Base-by-base conservation (phyloP, 2,329 filamentous ascomycete genomes). In the Pyrenophora seminiperda region DNA sequence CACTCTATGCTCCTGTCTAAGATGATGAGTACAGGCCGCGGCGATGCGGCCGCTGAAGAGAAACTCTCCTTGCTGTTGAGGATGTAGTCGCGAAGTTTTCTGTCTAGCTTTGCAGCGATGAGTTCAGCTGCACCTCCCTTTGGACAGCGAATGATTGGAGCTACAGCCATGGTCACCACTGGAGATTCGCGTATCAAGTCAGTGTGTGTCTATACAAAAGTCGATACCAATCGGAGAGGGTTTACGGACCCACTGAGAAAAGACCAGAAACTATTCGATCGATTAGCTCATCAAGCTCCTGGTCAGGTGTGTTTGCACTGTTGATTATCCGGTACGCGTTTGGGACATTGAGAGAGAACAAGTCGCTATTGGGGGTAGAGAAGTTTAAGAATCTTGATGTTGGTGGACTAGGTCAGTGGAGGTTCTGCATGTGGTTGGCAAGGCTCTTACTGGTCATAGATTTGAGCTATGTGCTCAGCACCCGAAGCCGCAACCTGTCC, bases 51-150 rank as follows among this genome's bases (percentile, higher is more conserved):
- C 42, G 86, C 81, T 32, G 91, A 95, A 73, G 99, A 99, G 4
- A 99, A 83, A 67, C 97, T 97, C 70, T 97, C 93, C 77, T 97
- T 97, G 10, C 93, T 96, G 74, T 97, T 97, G 56, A 99, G 82
- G 44, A 97, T 90, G 71, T 99, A 94, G 67, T 99, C 94, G 66
- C 94, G 87, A 17, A 99, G 83, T 73, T 97, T 99, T 53, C 94
- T 87, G 71, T 99, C 94, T 18, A 99, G 84, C 68, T 96, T 96
- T 11, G 90, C 89, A 11, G 91, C 89, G 59, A 99, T 95, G 80
- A 96, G 88, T 70, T 97, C 93, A 11, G 94, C 93, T 3, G 94
- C 91, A 29, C 91, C 92, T 41, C 88, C 91, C 70, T 94, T 96
- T 5, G 94, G 92, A 68, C 91, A 97, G 60, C 94, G 83, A 66